Evolutionary conservation across 139 green algal genomes (phyloP).

Genomic region (Diplosphaera chodatii): DNA sequence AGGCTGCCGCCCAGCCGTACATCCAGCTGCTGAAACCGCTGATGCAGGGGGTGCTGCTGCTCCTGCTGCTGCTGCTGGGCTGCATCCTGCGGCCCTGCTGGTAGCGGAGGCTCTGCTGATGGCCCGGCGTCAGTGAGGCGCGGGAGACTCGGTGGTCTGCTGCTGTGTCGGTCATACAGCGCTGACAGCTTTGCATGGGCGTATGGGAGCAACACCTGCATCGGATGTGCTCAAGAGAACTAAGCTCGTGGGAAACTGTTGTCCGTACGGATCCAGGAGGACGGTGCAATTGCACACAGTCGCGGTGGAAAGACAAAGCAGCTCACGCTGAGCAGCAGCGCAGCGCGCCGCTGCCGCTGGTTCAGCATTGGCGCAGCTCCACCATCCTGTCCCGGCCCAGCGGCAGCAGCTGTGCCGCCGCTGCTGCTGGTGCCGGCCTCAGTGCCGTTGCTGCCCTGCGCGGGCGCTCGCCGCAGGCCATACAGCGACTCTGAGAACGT

Average conservation of each 20-base stretch:
- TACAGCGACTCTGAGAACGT: slow-evolving; percentile 79
- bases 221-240: too few species aligned
- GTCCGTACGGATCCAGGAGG: too few species aligned
- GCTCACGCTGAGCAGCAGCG: slow-evolving; percentile 19
- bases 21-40: slow-evolving; percentile 1
- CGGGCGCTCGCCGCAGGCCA: slow-evolving; percentile 41
- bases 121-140: slow-evolving; percentile 1
- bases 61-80: background rate
- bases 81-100: background rate
- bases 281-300: too few species aligned
- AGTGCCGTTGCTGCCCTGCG: background rate
- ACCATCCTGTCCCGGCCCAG: background rate
- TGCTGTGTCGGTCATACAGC: slow-evolving; percentile 28
- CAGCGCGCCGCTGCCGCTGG: slow-evolving; percentile 5
- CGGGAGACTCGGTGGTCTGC: slow-evolving; percentile 16
- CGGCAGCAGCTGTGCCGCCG: background rate
- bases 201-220: slow-evolving; percentile 68
- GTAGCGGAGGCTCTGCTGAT: too few species aligned
- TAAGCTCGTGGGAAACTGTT: too few species aligned
- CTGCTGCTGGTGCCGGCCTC: too few species aligned
- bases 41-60: slow-evolving; percentile 6
- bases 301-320: too few species aligned
- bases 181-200: slow-evolving; percentile 51
- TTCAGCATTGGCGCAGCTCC: background rate
- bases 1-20: background rate